phyloP scores from a whole-genome alignment of 495 filamentous ascomycete species.

The Hypoxylon fuscum region DNA sequence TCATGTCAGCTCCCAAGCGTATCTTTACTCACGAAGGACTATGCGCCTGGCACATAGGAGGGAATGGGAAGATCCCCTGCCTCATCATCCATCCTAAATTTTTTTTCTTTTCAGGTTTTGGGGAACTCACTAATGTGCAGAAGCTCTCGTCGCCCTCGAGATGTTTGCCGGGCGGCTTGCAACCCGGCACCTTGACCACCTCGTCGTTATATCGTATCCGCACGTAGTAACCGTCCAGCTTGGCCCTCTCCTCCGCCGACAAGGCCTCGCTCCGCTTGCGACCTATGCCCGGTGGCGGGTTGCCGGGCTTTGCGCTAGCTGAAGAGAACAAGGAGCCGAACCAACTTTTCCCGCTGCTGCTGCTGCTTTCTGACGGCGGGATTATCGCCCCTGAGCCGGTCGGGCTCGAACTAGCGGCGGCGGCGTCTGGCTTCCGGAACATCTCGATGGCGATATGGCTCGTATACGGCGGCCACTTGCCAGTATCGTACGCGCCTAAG shows the following conservation, averaged over 20 bases:
- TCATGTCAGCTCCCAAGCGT: constrained; percentile 6
- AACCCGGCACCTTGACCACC: constrained; percentile 82
- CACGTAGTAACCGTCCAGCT: constrained; percentile 81
- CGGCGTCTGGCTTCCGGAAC: constrained; percentile 64
- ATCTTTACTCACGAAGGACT: too few relatives aligned
- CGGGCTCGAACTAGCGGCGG: neutral
- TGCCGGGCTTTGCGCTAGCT: constrained; percentile 27
- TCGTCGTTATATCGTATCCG: constrained; percentile 92
- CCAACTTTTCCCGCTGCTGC: constrained; percentile 46
- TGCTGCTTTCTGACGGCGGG: constrained; percentile 8
- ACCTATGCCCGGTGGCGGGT: constrained; percentile 54
- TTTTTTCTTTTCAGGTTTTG: too few relatives aligned
- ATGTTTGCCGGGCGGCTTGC: constrained; percentile 79
- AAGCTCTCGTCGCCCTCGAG: constrained; percentile 88
- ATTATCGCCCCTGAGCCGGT: neutral
- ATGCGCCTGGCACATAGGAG: too few relatives aligned
- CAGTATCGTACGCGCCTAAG: constrained; percentile 76
- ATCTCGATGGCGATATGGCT: constrained; percentile 91
- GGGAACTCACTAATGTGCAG: constrained; percentile 83
- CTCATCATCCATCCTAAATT: too few relatives aligned
- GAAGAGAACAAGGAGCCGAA: constrained; percentile 56
- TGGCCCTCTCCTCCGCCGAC: constrained; percentile 58
- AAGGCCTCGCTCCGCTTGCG: constrained; percentile 61
- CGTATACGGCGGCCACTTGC: constrained; percentile 90
- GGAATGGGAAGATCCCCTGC: too few relatives aligned